Base-by-base conservation (phyloP, 208 protist species). In the Leptomonas pyrrhocoris region DNA sequence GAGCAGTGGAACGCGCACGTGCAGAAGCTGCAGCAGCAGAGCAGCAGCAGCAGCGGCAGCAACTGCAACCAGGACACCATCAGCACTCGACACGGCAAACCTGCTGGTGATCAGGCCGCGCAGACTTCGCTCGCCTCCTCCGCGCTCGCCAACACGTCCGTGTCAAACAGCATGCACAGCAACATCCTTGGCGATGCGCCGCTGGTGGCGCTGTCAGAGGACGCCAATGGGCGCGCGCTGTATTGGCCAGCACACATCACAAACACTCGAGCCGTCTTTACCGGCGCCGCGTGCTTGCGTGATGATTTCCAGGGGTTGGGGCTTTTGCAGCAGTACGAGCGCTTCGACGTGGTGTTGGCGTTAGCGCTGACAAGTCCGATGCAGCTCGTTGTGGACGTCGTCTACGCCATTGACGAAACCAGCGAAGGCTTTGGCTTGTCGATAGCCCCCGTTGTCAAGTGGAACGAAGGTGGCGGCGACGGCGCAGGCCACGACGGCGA, bases 241-340 rank as follows among this genome's bases (percentile, higher is more conserved):
- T 94, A 94, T 50, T 94, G 88, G 88, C 88, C 88, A 12, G 88
- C 88, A 18, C 76, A 77, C 75, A 75, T 94, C 49, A 87, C 63
- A 4, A 65, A 75, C 25, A 71, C 25, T 2, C 71, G 63, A 3
- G 71, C 71, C 6, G 21, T 70, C 48, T 77, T 77, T 40, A 77
- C 61, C n/a, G 71, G 71, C 36, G 61, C 71, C 9, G 19, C 45
- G 12, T 77, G 61, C 54, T 57, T 77, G 57, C 72, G 69, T 21
- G 74, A 79, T 46, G 67, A 76, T 36, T 73, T 68, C 23, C 68
- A 42, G 16, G 80, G 81, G 6, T 51, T 85, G 53, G 49, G 51
- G 0, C 38, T 54, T 40, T 69, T 94, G 38, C 79, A 86, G 55
- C 46, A 28, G 30, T 73, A 85, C 28, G 81, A 90, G 2, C 49